Conservation (phyloP, 1,284 basidiomycete species). For the Sanghuangporus weigelae region DNA sequence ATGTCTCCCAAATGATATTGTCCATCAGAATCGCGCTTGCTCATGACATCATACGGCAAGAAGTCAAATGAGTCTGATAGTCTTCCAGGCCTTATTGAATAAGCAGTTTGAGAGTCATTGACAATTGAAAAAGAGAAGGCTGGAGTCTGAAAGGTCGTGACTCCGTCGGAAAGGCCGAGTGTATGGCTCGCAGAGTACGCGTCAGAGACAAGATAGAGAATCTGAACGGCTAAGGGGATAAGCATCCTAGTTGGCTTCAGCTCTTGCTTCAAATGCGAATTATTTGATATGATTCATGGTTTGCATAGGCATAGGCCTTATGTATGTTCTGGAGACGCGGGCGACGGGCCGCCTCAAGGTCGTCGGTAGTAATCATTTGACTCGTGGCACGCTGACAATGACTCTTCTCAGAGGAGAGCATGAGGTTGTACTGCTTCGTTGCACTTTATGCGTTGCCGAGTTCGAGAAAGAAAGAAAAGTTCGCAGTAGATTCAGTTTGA, state of each 20-base stretch:
- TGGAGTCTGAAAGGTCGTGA: constrained; percentile 41
- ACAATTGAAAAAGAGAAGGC: constrained; percentile 43
- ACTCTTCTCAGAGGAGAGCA: not conserved
- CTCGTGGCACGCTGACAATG: not conserved
- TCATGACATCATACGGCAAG: constrained; percentile 49
- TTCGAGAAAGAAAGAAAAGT: not conserved
- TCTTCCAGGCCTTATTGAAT: constrained; percentile 39
- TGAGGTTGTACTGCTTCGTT: not conserved
- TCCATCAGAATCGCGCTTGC: constrained; percentile 40
- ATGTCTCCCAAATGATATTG: constrained; percentile 56
- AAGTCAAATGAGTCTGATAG: constrained; percentile 42
- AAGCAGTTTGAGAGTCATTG: constrained; percentile 54
- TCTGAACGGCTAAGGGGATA: not conserved
- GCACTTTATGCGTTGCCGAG: not conserved
- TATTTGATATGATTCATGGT: no score
- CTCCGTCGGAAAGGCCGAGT: constrained; percentile 43
- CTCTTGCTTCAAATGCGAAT: not conserved
- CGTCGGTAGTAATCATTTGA: not conserved
- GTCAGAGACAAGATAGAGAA: not conserved
- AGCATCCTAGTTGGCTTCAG: not conserved
- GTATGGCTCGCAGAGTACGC: constrained; percentile 21
- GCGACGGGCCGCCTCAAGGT: not conserved
- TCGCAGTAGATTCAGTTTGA: not conserved
- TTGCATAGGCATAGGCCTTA: not conserved
- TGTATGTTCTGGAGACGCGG: not conserved